phyloP scores from a whole-genome alignment of 2,329 filamentous ascomycete species.

The Teratosphaeria destructans region DNA sequence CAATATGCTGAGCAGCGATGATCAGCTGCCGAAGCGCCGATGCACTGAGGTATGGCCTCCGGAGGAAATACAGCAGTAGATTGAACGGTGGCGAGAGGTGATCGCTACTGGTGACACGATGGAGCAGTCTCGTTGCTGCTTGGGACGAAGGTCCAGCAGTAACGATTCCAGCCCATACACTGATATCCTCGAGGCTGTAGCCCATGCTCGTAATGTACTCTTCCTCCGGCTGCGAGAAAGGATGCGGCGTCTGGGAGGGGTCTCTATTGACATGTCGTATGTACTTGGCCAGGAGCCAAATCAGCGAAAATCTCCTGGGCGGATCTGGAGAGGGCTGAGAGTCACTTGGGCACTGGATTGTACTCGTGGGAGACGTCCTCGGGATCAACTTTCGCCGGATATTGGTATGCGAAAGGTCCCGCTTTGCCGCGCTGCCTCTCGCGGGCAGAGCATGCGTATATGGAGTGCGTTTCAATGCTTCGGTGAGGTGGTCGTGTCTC shows the following conservation, averaged over 20 bases:
- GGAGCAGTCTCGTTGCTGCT: constrained; percentile 12
- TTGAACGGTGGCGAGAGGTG: constrained; percentile 32
- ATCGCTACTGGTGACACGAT: background rate
- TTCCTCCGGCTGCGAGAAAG: constrained; percentile 3
- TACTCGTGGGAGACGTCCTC: background rate
- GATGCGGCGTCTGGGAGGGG: background rate
- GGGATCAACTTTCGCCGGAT: background rate
- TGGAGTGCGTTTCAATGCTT: background rate
- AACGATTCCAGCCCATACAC: constrained; percentile 16
- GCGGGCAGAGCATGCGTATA: background rate
- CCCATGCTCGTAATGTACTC: constrained; percentile 8
- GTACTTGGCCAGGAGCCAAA: background rate
- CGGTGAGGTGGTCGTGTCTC: background rate
- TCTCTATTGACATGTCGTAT: constrained; percentile 6
- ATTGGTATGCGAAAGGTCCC: background rate
- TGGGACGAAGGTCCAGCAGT: constrained; percentile 8
- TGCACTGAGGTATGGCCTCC: constrained; percentile 28
- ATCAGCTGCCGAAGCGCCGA: constrained; percentile 8
- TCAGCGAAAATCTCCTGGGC: background rate
- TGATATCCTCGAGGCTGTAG: constrained; percentile 14
- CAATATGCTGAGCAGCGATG: constrained; percentile 28
- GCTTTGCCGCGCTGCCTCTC: background rate
- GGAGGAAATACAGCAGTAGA: constrained; percentile 37
- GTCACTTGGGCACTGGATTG: background rate
- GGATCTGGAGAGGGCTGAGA: background rate